Conservation (phyloP, 768 basidiomycete species). For the Vararia minispora region DNA sequence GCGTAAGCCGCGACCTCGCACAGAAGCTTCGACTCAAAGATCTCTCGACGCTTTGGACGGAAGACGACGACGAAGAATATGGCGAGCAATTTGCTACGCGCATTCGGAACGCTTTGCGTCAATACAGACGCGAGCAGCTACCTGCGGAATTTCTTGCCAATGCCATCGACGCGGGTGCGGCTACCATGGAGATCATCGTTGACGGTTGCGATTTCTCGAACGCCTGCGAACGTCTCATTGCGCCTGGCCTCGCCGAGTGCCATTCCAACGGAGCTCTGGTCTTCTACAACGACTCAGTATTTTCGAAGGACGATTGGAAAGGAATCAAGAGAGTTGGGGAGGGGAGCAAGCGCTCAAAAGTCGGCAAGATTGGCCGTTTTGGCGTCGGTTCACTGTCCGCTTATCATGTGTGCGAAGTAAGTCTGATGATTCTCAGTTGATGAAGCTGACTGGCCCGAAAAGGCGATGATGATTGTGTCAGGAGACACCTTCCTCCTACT, state of each 20-base stretch:
- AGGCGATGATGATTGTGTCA: slow-evolving; percentile 25
- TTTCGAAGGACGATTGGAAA: slow-evolving; percentile 31
- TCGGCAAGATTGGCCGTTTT: slow-evolving; percentile 37
- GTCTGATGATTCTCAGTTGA: slow-evolving; percentile 13
- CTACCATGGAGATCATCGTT: slow-evolving; percentile 28
- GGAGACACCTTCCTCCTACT: slow-evolving; percentile 25
- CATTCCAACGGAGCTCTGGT: slow-evolving; percentile 28
- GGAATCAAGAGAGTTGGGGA: slow-evolving; percentile 34
- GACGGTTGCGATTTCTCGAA: too few relatives aligned
- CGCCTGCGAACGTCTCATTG: too few relatives aligned
- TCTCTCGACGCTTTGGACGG: slow-evolving; percentile 11
- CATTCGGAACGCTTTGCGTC: slow-evolving; percentile 29
- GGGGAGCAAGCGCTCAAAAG: slow-evolving; percentile 29
- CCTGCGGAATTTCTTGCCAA: slow-evolving; percentile 43
- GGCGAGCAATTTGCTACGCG: slow-evolving; percentile 31
- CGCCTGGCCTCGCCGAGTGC: slow-evolving; percentile 24
- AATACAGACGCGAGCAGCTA: slow-evolving; percentile 33
- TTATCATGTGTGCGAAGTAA: slow-evolving; percentile 42
- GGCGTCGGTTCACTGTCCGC: slow-evolving; percentile 41
- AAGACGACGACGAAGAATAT: slow-evolving; percentile 29
- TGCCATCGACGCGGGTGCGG: slow-evolving; percentile 38
- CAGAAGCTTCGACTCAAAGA: slow-evolving; percentile 8
- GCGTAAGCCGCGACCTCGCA: slow-evolving; percentile 9
- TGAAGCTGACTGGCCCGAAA: too few relatives aligned
- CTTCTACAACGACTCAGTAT: slow-evolving; percentile 32